Conservation (phyloP, 257 asterid genomes). For the Cordia subcordata region DNA sequence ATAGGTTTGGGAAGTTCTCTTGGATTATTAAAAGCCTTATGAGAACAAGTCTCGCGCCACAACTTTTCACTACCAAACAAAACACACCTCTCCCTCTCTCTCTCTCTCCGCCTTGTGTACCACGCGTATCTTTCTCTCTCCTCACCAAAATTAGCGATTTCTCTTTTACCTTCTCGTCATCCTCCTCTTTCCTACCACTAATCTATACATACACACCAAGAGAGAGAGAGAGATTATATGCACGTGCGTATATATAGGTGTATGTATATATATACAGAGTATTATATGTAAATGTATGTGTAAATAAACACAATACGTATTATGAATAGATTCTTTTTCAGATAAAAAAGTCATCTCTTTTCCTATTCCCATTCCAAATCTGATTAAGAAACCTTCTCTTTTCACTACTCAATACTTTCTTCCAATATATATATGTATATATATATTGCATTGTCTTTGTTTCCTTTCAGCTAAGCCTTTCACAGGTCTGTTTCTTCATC, state of each 20-base stretch:
- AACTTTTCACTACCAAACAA: slow-evolving; percentile 15
- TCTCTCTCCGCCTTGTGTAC: slow-evolving; percentile 10
- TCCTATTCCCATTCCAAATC: not conserved
- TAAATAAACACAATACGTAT: not conserved
- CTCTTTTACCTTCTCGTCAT: not conserved
- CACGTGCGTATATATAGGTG: not conserved
- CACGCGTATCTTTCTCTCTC: slow-evolving; percentile 19
- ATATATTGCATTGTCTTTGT: not conserved
- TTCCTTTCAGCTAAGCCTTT: not conserved
- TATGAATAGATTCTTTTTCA: not conserved
- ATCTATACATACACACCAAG: not conserved
- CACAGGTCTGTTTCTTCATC: not conserved
- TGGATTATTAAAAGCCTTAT: not conserved
- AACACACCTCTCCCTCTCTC: slow-evolving; percentile 2
- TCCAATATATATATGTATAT: too few species aligned
- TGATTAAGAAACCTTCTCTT: not conserved
- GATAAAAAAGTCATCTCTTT: not conserved
- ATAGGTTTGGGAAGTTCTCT: not conserved
- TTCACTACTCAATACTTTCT: too few species aligned
- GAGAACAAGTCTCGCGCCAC: slow-evolving; percentile 21
- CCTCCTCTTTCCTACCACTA: not conserved
- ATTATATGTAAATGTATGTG: not conserved
- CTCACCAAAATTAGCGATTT: slow-evolving; percentile 16
- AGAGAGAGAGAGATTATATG: not conserved
- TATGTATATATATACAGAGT: not conserved